Evolutionary conservation across 352 stramenopile genomes (phyloP).

Genomic region (Phytopythium vexans): DNA sequence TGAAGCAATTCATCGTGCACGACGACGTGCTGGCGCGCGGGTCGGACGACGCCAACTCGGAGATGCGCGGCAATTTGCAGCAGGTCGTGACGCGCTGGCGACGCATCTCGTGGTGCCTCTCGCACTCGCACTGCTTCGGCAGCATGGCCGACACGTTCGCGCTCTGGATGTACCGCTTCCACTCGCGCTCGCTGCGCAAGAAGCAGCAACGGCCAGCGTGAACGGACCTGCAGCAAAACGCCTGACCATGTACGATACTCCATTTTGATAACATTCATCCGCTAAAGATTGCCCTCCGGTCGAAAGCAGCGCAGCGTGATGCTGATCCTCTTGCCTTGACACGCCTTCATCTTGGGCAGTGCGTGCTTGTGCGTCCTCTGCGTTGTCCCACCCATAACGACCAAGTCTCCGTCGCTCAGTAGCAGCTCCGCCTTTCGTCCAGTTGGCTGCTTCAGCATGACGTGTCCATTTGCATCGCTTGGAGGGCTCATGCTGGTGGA

Average conservation of each 20-base stretch:
- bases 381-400: constrained; percentile 79
- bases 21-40: constrained; percentile 36
- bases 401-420: constrained; percentile 64
- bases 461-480: too few species aligned
- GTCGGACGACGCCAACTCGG: constrained; percentile 3
- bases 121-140: constrained; percentile 52
- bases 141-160: constrained; percentile 37
- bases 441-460: constrained; percentile 1
- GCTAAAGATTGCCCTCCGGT: constrained; percentile 10
- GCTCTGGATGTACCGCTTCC: constrained; percentile 34
- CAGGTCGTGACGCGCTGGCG: constrained; percentile 33
- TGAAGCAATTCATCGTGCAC: constrained; percentile 56
- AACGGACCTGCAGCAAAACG: too few species aligned
- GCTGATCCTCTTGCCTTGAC: constrained; percentile 35
- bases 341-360: constrained; percentile 67
- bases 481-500: too few species aligned
- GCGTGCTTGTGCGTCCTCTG: constrained; percentile 80
- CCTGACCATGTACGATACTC: too few species aligned
- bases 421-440: constrained; percentile 38
- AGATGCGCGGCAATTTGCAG: constrained; percentile 32
- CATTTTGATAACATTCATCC: background rate
- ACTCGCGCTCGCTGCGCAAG: constrained; percentile 10
- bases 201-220: too few species aligned
- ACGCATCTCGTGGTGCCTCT: constrained; percentile 53
- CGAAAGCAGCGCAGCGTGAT: constrained; percentile 53